phyloP scores from a whole-genome alignment of 208 protist genomes.

The Acanthamoeba lenticulata region DNA sequence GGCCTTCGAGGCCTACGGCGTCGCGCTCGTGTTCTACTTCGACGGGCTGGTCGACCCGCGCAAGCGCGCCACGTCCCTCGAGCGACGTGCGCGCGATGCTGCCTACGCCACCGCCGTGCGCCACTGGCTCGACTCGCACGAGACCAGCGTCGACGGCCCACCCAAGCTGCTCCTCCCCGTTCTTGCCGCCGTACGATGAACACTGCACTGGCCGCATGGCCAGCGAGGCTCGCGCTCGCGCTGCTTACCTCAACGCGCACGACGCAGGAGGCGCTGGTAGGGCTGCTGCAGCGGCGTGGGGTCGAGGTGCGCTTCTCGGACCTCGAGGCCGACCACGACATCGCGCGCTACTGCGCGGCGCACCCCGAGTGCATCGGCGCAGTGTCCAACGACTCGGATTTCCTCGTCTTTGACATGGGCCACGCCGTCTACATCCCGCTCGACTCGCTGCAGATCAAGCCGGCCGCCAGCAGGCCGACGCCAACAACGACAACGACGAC shows the following conservation, averaged over 20 bases:
- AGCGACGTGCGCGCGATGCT: constrained; percentile 28
- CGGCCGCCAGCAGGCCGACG: neutral
- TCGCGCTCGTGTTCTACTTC: constrained; percentile 15
- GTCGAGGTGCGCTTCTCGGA: constrained; percentile 12
- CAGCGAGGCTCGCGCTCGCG: no score
- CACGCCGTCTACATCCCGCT: neutral
- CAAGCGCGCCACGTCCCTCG: constrained; percentile 34
- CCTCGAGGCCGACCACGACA: constrained; percentile 38
- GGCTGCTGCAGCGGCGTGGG: neutral
- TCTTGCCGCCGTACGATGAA: neutral
- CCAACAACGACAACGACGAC: no score
- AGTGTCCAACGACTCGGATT: constrained; percentile 27
- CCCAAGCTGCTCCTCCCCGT: neutral
- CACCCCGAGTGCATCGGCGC: neutral
- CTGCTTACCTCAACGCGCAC: neutral
- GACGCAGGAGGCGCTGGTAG: neutral
- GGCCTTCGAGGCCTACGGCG: neutral
- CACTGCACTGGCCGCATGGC: no score
- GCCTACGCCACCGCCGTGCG: neutral
- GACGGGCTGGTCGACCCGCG: constrained; percentile 12
- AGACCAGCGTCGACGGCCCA: neutral
- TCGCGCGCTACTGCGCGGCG: neutral
- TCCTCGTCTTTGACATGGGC: constrained; percentile 48
- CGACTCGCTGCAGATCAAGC: constrained; percentile 13
- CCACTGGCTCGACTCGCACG: neutral